Evolutionary conservation across 78 protist species (phyloP).

Genomic region (Diacronema lutheri): DNA sequence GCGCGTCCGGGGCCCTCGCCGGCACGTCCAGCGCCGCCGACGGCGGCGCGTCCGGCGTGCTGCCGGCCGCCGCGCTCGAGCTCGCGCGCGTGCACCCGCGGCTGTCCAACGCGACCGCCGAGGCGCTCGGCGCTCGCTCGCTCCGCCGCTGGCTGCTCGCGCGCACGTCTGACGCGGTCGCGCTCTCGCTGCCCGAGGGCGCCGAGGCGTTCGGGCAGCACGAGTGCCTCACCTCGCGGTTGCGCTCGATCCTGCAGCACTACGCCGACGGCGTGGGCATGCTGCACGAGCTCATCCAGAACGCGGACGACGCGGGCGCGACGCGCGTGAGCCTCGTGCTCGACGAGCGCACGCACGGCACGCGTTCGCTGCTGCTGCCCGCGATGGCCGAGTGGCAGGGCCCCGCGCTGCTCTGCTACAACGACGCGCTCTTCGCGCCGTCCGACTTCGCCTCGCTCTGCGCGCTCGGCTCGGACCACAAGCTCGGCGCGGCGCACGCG

Average conservation of each 20-base stretch:
- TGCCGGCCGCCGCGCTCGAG: too few species aligned
- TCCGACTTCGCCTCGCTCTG: neutral
- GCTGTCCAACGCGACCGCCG: too few species aligned
- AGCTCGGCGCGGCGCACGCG: neutral
- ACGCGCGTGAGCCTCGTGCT: constrained; percentile 30
- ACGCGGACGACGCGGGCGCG: constrained; percentile 75
- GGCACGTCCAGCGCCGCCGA: too few species aligned
- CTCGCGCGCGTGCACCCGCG: too few species aligned
- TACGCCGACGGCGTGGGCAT: constrained; percentile 6
- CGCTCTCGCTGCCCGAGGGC: too few species aligned
- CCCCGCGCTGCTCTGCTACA: constrained; percentile 8
- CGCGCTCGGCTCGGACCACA: neutral
- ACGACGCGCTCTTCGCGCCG: neutral
- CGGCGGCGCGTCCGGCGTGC: too few species aligned
- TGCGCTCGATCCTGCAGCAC: neutral
- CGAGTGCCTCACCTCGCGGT: neutral
- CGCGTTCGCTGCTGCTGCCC: neutral
- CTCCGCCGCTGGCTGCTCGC: too few species aligned
- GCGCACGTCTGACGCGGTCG: too few species aligned
- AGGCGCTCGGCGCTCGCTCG: too few species aligned
- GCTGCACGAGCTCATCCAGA: constrained; percentile 67
- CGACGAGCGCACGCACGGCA: constrained; percentile 12
- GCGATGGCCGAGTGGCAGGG: constrained; percentile 15
- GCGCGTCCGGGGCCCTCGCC: too few species aligned
- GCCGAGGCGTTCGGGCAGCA: constrained; percentile 28